Evolutionary conservation across 768 basidiomycete species (phyloP).

Genomic region (Rhodotorula toruloides): DNA sequence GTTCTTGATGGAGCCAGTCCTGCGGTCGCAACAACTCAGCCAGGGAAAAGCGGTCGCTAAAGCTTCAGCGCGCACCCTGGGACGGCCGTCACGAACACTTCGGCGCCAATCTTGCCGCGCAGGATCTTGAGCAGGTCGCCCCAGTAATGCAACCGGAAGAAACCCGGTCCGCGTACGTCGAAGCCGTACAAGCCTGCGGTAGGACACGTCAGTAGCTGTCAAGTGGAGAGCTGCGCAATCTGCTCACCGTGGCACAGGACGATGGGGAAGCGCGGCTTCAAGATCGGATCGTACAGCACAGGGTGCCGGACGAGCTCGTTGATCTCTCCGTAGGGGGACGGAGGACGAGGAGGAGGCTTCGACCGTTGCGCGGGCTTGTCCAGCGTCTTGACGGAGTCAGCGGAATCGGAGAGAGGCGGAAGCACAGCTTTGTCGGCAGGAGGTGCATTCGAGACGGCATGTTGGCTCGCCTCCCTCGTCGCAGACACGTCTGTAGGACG

Average conservation of each 20-base stretch:
- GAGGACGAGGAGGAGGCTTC: slow-evolving; percentile 5
- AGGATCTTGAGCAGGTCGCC: slow-evolving; percentile 75
- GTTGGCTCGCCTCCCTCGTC: too few species aligned
- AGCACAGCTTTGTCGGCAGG: too few species aligned
- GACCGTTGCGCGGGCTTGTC: not conserved
- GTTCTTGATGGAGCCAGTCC: slow-evolving; percentile 81
- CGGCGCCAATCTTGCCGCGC: slow-evolving; percentile 73
- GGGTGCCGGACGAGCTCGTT: slow-evolving; percentile 63
- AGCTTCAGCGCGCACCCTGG: slow-evolving; percentile 82
- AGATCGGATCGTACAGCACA: slow-evolving; percentile 67
- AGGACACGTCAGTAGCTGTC: not conserved
- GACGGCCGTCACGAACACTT: slow-evolving; percentile 92
- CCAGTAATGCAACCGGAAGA: slow-evolving; percentile 75
- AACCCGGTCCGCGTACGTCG: slow-evolving; percentile 54
- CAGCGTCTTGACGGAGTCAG: not conserved
- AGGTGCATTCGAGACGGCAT: too few species aligned
- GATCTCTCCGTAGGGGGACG: slow-evolving; percentile 31
- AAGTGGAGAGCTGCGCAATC: not conserved
- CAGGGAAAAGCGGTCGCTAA: not conserved
- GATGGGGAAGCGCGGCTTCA: slow-evolving; percentile 78
- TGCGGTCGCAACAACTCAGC: slow-evolving; percentile 44
- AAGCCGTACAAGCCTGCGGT: slow-evolving; percentile 81
- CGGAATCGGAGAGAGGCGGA: not conserved
- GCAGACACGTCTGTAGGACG: too few species aligned
- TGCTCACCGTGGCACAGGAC: slow-evolving; percentile 84